Evolutionary conservation across 1,284 basidiomycete species (phyloP).

Genomic region (Anthracocystis walkeri): DNA sequence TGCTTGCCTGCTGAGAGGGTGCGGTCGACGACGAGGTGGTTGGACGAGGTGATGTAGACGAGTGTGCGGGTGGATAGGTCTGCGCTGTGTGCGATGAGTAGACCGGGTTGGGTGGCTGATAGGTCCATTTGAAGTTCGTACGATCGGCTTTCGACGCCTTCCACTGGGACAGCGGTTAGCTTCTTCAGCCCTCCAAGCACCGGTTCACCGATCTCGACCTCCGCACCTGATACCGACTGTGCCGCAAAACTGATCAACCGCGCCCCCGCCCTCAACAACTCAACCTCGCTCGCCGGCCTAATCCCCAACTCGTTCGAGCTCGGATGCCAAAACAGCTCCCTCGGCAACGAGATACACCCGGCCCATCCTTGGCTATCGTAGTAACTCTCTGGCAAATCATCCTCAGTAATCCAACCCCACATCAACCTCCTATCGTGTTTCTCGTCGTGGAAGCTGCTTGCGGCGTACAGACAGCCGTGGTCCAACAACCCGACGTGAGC

Average conservation of each 20-base stretch:
- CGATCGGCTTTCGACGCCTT: conserved; percentile 19
- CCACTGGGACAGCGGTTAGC: conserved; percentile 9
- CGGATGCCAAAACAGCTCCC: conserved; percentile 50
- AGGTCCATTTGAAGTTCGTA: conserved; percentile 39
- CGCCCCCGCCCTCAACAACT: conserved; percentile 30
- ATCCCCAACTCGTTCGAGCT: conserved; percentile 36
- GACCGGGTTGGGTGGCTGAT: conserved; percentile 13
- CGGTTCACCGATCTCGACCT: conserved; percentile 6
- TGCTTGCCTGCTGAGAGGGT: conserved; percentile 23
- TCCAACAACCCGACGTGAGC: conserved; percentile 40
- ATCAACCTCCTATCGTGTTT: conserved; percentile 44
- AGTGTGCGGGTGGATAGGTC: conserved; percentile 34
- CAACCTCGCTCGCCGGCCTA: conserved; percentile 37
- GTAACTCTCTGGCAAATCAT: conserved; percentile 48
- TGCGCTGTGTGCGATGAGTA: conserved; percentile 39
- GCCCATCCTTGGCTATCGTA: conserved; percentile 58
- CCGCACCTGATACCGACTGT: background rate
- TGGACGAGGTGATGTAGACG: conserved; percentile 21
- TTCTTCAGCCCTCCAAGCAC: background rate
- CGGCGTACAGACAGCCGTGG: conserved; percentile 58
- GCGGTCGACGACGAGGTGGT: conserved; percentile 46
- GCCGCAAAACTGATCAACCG: conserved; percentile 3
- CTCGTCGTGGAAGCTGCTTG: conserved; percentile 50
- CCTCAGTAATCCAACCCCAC: conserved; percentile 62
- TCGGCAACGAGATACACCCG: conserved; percentile 50